Base-by-base conservation (phyloP, 345 rosid genomes). In the Hypericum androsaemum region DNA sequence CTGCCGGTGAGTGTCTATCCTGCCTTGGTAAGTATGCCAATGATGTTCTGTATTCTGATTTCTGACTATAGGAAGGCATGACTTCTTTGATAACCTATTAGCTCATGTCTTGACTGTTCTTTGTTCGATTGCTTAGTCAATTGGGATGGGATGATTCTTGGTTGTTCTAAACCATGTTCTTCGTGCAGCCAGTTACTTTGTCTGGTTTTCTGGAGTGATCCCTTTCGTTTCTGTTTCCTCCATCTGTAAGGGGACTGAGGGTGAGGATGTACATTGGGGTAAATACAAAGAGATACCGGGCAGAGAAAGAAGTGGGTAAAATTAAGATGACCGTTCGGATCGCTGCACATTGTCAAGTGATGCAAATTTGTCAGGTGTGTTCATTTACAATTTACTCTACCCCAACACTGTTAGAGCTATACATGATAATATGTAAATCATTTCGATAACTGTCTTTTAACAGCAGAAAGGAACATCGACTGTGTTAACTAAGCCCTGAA, bases 291-390 rank as follows among this genome's bases (percentile, higher is more conserved):
- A 84, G 82, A 77, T 75, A 82, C 67, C 79, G 84, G 70, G 73
- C 79, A 50, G 71, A 78, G 64, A 84, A 88, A 67, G 86, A 77
- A 69, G 76, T 82, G 16, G 88, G 84, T 59, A 82, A 78, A 53
- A 74, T 84, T 88, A 84, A 75, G 64, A 88, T 88, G 95, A 77
- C 63, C 60, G 78, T 77, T 55, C 74, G 95, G 65, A 64, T 88
- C 57, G 58, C 80, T 74, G 77, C 75, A 12, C 79, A 72, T 70
- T 80, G 76, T 73, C 90, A 78, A 68, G 70, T 69, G 68, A 76
- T 84, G 73, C 90, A 82, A 84, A 80, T 84, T 84, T 88, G 95
- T 71, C 95, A 88, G 90, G 97, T 84, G 73, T 66, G 37, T 38
- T 28, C n/a, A 42, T 6, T 14, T 56, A 43, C 37, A 5, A n/a